Conservation (phyloP, 495 filamentous ascomycete genomes). For the Hypomontagnella submonticulosa region DNA sequence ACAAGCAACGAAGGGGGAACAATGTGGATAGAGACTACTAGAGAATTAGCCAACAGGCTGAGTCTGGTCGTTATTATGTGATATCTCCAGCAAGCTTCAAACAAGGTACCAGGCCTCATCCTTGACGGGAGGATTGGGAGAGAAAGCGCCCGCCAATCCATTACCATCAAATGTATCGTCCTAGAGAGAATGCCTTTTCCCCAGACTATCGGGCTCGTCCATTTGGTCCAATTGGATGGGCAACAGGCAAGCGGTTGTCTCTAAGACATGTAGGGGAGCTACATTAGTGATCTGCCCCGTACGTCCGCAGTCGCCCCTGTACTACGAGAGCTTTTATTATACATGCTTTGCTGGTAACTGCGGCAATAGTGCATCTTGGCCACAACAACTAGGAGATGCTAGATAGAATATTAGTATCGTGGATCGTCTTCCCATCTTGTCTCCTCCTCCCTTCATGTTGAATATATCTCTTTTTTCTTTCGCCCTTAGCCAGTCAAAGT, state of each 20-base stretch:
- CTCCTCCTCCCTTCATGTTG: slow-evolving; percentile 32
- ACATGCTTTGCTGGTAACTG: slow-evolving; percentile 41
- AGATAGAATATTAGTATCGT: slow-evolving; percentile 41
- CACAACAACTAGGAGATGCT: slow-evolving; percentile 41
- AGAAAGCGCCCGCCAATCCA: slow-evolving; percentile 4
- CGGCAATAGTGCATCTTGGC: slow-evolving; percentile 43
- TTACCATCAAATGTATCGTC: slow-evolving; percentile 21
- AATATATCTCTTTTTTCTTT: slow-evolving; percentile 36
- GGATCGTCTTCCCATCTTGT: slow-evolving; percentile 19
- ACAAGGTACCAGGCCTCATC: slow-evolving; percentile 3
- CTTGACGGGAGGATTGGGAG: slow-evolving; percentile 10
- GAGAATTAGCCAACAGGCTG: neutral
- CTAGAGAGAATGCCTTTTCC: slow-evolving; percentile 28
- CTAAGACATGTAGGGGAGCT: slow-evolving; percentile 44
- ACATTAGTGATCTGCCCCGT: slow-evolving; percentile 48
- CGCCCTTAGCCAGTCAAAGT: slow-evolving; percentile 27
- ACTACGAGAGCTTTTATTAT: slow-evolving; percentile 39
- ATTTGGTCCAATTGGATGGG: slow-evolving; percentile 35
- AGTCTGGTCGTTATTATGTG: slow-evolving; percentile 3
- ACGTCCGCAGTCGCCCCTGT: slow-evolving; percentile 44
- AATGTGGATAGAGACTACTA: neutral
- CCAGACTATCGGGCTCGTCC: slow-evolving; percentile 36
- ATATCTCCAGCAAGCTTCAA: neutral
- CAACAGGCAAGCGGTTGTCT: slow-evolving; percentile 32
- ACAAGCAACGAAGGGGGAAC: neutral